Evolutionary conservation across 176 grass and related monocot genomes (phyloP), one percentile per base, ranked within the genome.

Genomic region (Bonia amplexicaulis): DNA sequence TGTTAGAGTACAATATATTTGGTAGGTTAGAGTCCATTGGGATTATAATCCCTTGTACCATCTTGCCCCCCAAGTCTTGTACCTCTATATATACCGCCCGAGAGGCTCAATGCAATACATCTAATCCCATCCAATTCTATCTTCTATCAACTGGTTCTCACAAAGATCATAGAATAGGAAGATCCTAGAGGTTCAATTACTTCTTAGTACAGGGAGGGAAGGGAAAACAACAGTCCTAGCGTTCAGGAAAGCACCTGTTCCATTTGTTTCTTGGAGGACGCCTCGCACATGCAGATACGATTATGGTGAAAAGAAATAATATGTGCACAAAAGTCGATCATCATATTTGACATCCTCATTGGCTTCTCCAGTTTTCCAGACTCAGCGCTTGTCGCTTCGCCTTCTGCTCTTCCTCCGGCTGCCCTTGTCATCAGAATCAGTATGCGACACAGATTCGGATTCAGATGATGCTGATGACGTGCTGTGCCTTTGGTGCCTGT

Each of bases 351-450:
- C 68, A 31, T 78, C 83, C 52, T 81, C 44, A 57, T 40, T 46
- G 26, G 25, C 73, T 26, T 63, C 9, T 66, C 48, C 16, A 71
- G 27, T 45, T 27, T 46, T 78, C 25, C 29, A 72, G 54, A 51
- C 48, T 87, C 91, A 76, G 37, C 7, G 82, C 66, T 54, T 94
- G 22, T 6, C 31, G 17, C 63, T 59, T 79, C 71, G 81, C 60
- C 66, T 84, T 82, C 61, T 89, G 44, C 64, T 83, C 80, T 92
- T 94, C 88, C n/a, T 96, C 16, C 58, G 26, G 59, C 88, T 92
- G 46, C 49, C 62, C 45, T 89, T 94, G 74, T 90, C 91, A 85
- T 91, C 85, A 51, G 85, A 95, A 85, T 95, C 91, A 65, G 82
- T 89, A 45, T 94, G 80, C 0, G 59, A 97, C 16, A 37, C 64